Evolutionary conservation across 148 eudicot genomes (phyloP).

Genomic region (Camellia granthamiana): DNA sequence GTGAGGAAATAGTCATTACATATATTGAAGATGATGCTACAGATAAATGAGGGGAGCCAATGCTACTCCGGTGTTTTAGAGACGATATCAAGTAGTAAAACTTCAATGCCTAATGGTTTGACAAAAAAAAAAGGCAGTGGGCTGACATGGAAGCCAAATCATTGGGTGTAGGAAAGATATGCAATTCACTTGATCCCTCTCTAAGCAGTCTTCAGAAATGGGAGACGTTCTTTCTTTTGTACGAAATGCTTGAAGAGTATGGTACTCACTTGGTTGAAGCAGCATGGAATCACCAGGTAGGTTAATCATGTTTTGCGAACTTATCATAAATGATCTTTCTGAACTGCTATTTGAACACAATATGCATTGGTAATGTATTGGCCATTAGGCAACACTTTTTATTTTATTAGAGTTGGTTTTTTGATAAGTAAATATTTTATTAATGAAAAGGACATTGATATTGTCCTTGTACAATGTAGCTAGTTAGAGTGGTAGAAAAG

Average conservation of each 20-base stretch:
- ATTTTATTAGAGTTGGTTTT: not conserved
- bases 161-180: constrained; percentile 62
- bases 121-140: constrained; percentile 69
- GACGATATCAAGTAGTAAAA: constrained; percentile 23
- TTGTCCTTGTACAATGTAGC: no score
- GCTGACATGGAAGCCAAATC: constrained; percentile 93
- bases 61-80: constrained; percentile 37
- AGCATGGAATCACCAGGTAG: constrained; percentile 98
- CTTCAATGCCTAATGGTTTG: constrained; percentile 37
- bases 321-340: not conserved
- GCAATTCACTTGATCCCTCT: constrained; percentile 34
- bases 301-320: constrained; percentile 6
- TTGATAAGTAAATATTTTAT: not conserved
- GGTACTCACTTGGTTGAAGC: constrained; percentile 99
- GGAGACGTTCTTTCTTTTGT: constrained; percentile 85
- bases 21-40: constrained; percentile 56
- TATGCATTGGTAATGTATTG: not conserved
- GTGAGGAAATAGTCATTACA: constrained; percentile 85
- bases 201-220: constrained; percentile 56
- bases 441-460: no score
- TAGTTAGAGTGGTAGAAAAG: no score
- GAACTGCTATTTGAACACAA: not conserved
- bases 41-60: constrained; percentile 40
- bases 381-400: not conserved
- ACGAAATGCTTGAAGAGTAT: constrained; percentile 99